Evolutionary conservation across 2,329 filamentous ascomycete genomes (phyloP).

Genomic region (Ambrosiella cleistominuta): DNA sequence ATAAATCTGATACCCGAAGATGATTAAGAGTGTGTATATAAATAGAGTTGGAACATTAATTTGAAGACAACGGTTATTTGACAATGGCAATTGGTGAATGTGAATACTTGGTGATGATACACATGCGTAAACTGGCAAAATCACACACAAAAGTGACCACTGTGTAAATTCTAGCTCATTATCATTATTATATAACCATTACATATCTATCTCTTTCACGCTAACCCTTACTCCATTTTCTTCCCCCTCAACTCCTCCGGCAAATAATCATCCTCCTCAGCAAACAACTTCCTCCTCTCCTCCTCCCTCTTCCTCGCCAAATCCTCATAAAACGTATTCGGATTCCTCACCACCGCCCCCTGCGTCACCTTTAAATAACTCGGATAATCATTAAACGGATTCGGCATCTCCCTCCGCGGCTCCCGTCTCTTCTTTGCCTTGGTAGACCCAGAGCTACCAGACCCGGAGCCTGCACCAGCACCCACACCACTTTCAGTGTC

Average conservation of each 20-base stretch:
- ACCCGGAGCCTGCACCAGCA: no score
- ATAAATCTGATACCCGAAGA: no score
- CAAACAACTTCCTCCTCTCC: not conserved
- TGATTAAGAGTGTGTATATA: no score
- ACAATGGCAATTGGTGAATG: no score
- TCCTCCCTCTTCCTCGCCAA: conserved; percentile 4
- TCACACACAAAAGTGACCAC: not conserved
- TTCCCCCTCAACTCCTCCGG: not conserved
- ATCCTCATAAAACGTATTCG: conserved; percentile 5
- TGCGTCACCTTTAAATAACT: conserved; percentile 12
- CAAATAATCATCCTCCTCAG: not conserved
- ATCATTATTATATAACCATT: not conserved
- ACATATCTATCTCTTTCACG: not conserved
- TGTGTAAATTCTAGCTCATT: not conserved
- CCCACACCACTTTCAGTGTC: no score
- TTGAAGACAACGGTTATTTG: no score
- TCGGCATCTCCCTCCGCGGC: conserved; percentile 1
- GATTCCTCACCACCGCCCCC: conserved; percentile 15
- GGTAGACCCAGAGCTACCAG: not conserved
- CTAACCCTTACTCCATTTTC: not conserved
- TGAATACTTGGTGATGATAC: no score
- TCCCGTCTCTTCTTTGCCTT: conserved; percentile 12
- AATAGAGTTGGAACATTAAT: no score
- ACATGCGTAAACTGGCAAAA: no score
- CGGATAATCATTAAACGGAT: conserved; percentile 12